Conservation (phyloP, 78 protist species). For the slime mould (Dictyostelium discoideum) region DNA sequence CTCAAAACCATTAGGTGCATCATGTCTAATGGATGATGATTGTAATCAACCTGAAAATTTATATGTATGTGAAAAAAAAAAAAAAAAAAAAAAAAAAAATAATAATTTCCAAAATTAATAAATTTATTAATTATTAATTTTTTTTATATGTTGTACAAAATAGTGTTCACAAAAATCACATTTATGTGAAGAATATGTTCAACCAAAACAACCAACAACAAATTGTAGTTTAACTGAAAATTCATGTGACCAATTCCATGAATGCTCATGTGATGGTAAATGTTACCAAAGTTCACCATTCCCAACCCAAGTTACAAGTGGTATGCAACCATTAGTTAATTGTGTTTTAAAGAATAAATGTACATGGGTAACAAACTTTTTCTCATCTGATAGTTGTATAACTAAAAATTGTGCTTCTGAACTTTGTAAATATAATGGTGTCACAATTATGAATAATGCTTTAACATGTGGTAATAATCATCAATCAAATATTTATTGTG, state of each 20-base stretch:
- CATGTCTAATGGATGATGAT: background rate
- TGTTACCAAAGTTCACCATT: background rate
- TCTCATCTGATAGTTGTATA: background rate
- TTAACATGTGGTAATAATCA: background rate
- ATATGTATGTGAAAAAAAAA: background rate
- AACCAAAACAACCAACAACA: background rate
- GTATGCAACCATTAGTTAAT: background rate
- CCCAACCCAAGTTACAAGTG: background rate
- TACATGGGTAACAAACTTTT: background rate
- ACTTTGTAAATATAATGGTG: background rate
- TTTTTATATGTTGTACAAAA: background rate
- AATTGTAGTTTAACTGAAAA: background rate
- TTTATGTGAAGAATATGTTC: background rate
- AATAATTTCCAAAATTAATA: background rate
- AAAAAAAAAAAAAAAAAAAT: background rate
- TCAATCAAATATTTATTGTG: background rate
- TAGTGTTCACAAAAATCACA: background rate
- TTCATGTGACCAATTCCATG: background rate
- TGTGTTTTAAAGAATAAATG: background rate
- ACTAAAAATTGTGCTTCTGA: background rate
- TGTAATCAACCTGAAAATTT: background rate
- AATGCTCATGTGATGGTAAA: background rate
- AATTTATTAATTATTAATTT: background rate
- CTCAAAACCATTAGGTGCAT: background rate
- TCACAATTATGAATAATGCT: background rate